Base-by-base conservation (phyloP, 192 early-diverging fungal genomes). In the Backusella psychrophila region DNA sequence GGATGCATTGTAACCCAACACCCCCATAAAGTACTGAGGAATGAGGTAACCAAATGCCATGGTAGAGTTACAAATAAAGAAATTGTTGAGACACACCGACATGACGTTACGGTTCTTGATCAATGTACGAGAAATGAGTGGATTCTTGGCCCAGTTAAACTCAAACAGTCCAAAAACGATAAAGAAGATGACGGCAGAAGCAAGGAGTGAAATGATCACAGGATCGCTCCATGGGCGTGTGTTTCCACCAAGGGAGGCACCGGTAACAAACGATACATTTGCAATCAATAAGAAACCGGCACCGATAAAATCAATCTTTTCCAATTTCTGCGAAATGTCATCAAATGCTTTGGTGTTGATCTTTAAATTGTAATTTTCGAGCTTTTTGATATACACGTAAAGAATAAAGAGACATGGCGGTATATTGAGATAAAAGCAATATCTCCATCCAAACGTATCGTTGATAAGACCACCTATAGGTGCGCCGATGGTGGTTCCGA, bases 401-500 rank as follows among this genome's bases (percentile, higher is more conserved):
- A 86, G 35, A 86, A 88, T 76, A 93, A 86, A 68, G 85, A 87
- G 46, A 89, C 72, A 49, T 86, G 42, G 36, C 90, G 96, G 96
- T 14, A 97, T 72, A 71, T 96, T 97, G 80, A 94, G 90, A 85
- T 87, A 96, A 82, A 96, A 96, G 80, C 90, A 93, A 85, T 88
- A 91, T 17, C 91, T 82, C 93, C 92, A 92, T 34, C 83, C 86
- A 11, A 82, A 67, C 0, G 79, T 68, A 49, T 98, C 91, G 33
- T 91, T 92, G 56, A 98, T 93, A 9, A 91, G 79, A 36, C 97
- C 97, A 72, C 97, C 97, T 12, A 96, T 71, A 14, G 96, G 84
- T 0, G 97, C 95, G 3, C 94, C 97, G 17, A 95, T 71, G 3
- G 94, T 90, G 2, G 91, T 91, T 6, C 94, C 89, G 53, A 94